These are phyloP conservation scores for Fragosphaeria purpurea DNA, from an alignment of 2,329 filamentous ascomycete genomes.

Conservation along the genomic window DNA sequence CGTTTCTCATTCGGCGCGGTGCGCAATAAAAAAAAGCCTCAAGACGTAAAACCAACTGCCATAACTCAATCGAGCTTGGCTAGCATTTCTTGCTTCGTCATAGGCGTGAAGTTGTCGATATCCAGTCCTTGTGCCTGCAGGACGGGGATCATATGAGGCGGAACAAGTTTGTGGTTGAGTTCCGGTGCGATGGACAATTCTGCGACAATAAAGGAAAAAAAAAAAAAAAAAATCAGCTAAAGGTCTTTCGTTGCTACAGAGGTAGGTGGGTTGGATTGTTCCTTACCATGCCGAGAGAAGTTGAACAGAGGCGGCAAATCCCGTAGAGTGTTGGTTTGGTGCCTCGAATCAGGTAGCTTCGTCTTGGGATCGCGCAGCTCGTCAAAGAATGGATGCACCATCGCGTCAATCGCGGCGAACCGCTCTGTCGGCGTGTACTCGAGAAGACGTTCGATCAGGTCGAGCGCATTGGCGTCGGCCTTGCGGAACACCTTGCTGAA, in stretches of 20 bases:
- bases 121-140: slow-evolving; percentile 74
- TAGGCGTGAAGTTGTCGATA: slow-evolving; percentile 84
- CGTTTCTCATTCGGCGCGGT: not conserved
- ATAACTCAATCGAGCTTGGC: slow-evolving; percentile 78
- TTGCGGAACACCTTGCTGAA: slow-evolving; percentile 99
- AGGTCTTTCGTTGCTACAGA: too few species aligned
- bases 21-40: not conserved
- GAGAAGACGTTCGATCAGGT: slow-evolving; percentile 83
- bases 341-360: slow-evolving; percentile 85
- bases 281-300: slow-evolving; percentile 85
- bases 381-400: slow-evolving; percentile 98
- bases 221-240: not conserved
- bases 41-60: slow-evolving; percentile 2
- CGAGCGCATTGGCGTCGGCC: slow-evolving; percentile 85
- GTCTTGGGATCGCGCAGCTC: slow-evolving; percentile 88
- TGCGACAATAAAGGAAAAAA: not conserved
- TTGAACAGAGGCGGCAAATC: slow-evolving; percentile 86
- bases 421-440: slow-evolving; percentile 98
- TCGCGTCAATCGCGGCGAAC: slow-evolving; percentile 84
- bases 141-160: slow-evolving; percentile 65
- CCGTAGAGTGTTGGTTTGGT: slow-evolving; percentile 67
- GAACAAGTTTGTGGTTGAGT: slow-evolving; percentile 81
- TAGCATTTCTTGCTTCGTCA: slow-evolving; percentile 94
- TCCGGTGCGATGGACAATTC: slow-evolving; percentile 92
- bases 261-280: too few species aligned